Evolutionary conservation across 805 yeast genomes (phyloP), one percentile per base, ranked within the genome.

Genomic region (Yamadazyma tumulicola): DNA sequence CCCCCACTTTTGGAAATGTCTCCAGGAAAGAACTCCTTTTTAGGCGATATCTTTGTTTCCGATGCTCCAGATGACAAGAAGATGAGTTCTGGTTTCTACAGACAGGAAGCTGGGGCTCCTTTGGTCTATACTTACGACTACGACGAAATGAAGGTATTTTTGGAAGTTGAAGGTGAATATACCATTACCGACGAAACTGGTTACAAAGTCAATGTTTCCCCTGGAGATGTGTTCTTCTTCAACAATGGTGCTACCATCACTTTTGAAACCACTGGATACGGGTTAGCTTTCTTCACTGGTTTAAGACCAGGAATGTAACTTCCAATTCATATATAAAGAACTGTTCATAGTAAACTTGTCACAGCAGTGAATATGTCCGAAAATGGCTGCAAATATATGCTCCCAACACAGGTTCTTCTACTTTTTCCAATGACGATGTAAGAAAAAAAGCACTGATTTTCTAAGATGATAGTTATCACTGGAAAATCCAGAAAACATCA

Each of bases 161-260:
- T 80, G 43, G 85, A 81, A 57, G 79, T 77, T 36, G 77, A 74
- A 48, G 85, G 85, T 46, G 77, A 74, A 51, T 79, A 75, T 67
- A 63, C 67, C 33, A 67, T 81, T 48, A 49, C 75, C 39, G 87
- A 81, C 49, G 81, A 77, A 61, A 70, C 78, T 35, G 87, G 87
- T 16, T 65, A 67, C 55, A 65, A 67, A 41, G 78, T 75, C 34
- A 63, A 60, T 35, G 81, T 72, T 36, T 55, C 66, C 27, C 81
- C 82, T 34, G 87, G 87, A 35, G 86, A 80, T 48, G 79, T 77
- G 19, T 71, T 81, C 47, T 78, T 72, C 69, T 75, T 81, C 64
- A 74, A 70, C 49, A 76, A 78, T 54, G 86, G 85, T n/a, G 64
- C 75, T 43, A 77, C 83, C 34, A 74, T 80, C 48, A 80, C 70